These are phyloP conservation scores for Triticum timopheevii DNA, from an alignment of 176 grass and related monocot genomes.

Conservation along the genomic window DNA sequence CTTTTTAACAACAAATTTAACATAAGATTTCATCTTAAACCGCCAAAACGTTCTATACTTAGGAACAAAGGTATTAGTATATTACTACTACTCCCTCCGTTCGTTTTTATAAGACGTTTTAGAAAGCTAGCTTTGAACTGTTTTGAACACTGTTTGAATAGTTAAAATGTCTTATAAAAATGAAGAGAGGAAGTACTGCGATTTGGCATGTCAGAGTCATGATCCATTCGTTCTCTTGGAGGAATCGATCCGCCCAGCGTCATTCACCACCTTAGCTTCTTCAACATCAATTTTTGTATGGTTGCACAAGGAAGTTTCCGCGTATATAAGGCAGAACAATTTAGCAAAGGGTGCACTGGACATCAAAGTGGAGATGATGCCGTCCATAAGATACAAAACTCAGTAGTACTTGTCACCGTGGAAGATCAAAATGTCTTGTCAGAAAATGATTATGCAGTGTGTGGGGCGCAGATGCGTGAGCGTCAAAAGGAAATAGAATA, in stretches of 20 bases:
- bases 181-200: background rate
- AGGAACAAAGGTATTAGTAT: too few relatives aligned
- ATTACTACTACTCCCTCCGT: background rate
- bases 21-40: background rate
- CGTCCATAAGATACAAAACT: background rate
- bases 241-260: background rate
- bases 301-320: background rate
- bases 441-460: background rate
- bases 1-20: too few relatives aligned
- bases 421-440: background rate
- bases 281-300: background rate
- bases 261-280: background rate
- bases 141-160: too few relatives aligned
- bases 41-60: too few relatives aligned
- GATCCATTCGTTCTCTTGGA: too few relatives aligned
- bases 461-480: background rate
- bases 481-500: background rate
- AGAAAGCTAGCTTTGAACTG: too few relatives aligned
- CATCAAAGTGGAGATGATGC: background rate
- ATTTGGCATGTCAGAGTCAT: background rate
- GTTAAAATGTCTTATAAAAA: too few relatives aligned
- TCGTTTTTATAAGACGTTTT: too few relatives aligned
- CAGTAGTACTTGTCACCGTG: background rate
- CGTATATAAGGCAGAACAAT: background rate
- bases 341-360: background rate